Evolutionary conservation across 2,329 filamentous ascomycete genomes (phyloP), one percentile per base, ranked within the genome.

Genomic region (Fusarium sp.): DNA sequence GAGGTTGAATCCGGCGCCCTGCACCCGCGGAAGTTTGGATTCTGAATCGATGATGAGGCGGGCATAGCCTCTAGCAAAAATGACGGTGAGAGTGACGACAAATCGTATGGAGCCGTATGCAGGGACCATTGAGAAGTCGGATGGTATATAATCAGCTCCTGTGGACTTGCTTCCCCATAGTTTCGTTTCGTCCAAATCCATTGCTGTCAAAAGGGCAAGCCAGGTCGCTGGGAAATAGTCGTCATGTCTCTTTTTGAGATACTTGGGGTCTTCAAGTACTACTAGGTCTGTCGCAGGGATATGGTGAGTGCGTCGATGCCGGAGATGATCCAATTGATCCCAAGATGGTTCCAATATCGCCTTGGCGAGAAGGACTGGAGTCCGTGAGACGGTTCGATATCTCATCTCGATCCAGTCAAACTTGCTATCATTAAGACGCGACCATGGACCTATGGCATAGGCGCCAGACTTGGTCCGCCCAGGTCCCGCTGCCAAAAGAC

Each of bases 401-500:
- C 58, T 42, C 58, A 60, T 60, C 36, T 45, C 58, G 13, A 29
- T 38, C 58, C 27, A 33, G 38, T 60, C 58, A 18, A 60, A 25
- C 27, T 45, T 60, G n/a, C 9, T 4, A 6, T 33, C 6, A 2
- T 60, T 60, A n/a, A 60, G 58, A 11, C n/a, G 25, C 5, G 27
- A 42, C 58, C 58, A 45, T 6, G 58, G 38, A 11, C 38, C 58
- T 9, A 60, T 60, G 7, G 58, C 58, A 25, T 60, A 60, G 18
- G 58, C 27, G 1, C 38, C 58, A 22, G 58, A 60, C 38, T 45
- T 60, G 10, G 27, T 45, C 4, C 58, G 38, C 6, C 64, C 66
- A 9, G 69, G 63, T 1, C 62, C 62, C 4, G 62, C 61, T 6
- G 69, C 62, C 2, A 71, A 47, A 8, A 71, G 31, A 4, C 52